Evolutionary conservation across 495 filamentous ascomycete genomes (phyloP).

Genomic region (Gamarada debralockiae): DNA sequence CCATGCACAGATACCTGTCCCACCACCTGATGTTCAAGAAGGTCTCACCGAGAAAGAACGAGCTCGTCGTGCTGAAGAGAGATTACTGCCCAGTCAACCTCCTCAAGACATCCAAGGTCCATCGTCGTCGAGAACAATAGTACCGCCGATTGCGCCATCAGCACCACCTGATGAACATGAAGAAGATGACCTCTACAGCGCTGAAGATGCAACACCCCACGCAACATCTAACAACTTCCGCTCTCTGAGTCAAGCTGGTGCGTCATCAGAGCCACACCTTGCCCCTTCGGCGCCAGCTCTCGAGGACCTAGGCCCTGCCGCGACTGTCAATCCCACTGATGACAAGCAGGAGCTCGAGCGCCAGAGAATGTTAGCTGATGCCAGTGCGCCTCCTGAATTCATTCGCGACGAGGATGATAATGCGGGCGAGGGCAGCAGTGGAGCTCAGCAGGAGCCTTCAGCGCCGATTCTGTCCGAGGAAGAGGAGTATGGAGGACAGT

Average conservation of each 20-base stretch:
- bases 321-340: conserved; percentile 43
- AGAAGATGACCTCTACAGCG: conserved; percentile 34
- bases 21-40: conserved; percentile 50
- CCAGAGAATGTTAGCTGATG: conserved; percentile 64
- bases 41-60: conserved; percentile 65
- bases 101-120: conserved; percentile 41
- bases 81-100: conserved; percentile 67
- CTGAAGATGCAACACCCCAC: conserved; percentile 22
- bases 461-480: conserved; percentile 66
- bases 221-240: conserved; percentile 5
- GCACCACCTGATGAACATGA: conserved; percentile 6
- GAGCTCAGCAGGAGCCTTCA: conserved; percentile 40
- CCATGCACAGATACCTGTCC: conserved; percentile 28
- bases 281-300: conserved; percentile 24
- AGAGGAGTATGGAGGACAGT: conserved; percentile 44
- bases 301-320: conserved; percentile 36
- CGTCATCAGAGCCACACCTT: neutral
- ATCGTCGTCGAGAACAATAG: conserved; percentile 30
- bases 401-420: conserved; percentile 38
- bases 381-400: conserved; percentile 60
- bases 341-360: conserved; percentile 88
- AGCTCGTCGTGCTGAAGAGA: conserved; percentile 61
- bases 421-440: conserved; percentile 14
- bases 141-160: conserved; percentile 13
- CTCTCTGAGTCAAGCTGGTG: neutral